Base-by-base conservation (phyloP, 2,329 filamentous ascomycete genomes). In the Zarea fungicola region DNA sequence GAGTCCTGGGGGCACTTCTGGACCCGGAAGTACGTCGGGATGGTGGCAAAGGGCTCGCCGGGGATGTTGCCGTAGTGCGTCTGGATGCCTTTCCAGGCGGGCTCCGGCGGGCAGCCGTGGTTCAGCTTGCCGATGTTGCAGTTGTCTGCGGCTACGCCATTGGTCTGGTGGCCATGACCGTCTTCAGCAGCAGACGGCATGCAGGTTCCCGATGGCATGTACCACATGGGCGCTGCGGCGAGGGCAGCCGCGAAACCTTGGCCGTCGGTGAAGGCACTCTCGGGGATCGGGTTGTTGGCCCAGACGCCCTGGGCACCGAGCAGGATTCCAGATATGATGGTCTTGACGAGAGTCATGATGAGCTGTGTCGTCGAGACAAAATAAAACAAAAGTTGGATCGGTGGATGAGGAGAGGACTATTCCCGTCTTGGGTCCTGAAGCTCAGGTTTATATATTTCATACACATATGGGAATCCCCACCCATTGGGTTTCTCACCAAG, bases 171-270 rank as follows among this genome's bases (percentile, higher is more conserved):
- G 18, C 52, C 48, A 13, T 52, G 21, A 4, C 54, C 54, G 42
- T 54, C 50, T 25, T 55, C 52, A 8, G 54, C 54, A n/a, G 54
- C 54, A 1, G 52, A 55, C 11, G 54, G 50, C 54, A 55, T 54
- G 34, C 54, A 55, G 10, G 11, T 18, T 5, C 32, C 32, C 16
- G 32, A 35, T 9, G 32, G 32, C 32, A 35, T 35, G 54, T 56
- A 53, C 52, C 52, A 54, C 54, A 55, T 55, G 1, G 52, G 52
- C 1, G 54, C 50, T 6, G 52, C 52, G 19, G 48, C 50, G 29
- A 51, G 29, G 5, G 54, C 52, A 28, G 54, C 54, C 19, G 48
- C 45, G 23, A 53, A 18, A 28, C 54, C 52, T 23, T 52, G 50
- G 49, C 52, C 52, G 3, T 53, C 19, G 4, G 37, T 46, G 36